Evolutionary conservation across 129 eudicot species (phyloP).

Genomic region (Ambrosia trifida): DNA sequence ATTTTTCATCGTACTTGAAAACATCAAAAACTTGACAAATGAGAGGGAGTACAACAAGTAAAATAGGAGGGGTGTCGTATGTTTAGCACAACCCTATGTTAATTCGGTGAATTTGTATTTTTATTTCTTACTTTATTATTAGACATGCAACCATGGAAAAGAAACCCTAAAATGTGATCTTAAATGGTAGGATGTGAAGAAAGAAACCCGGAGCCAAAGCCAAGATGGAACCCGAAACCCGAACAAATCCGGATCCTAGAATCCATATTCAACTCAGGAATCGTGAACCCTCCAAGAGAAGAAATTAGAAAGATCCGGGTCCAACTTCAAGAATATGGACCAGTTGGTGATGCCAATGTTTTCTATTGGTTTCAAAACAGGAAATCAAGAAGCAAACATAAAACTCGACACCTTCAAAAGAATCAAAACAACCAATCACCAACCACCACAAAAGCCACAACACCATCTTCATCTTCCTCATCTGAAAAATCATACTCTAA

Average conservation of each 20-base stretch:
- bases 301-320: slow-evolving; percentile 85
- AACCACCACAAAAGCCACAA: slow-evolving; percentile 20
- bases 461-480: slow-evolving; percentile 63
- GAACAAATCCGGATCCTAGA: slow-evolving; percentile 96
- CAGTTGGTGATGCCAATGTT: slow-evolving; percentile 98
- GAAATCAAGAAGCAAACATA: slow-evolving; percentile 91
- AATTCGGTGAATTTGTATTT: neutral
- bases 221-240: slow-evolving; percentile 98
- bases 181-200: slow-evolving; percentile 62
- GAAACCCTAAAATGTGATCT: neutral
- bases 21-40: too few species aligned
- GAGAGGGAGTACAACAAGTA: too few species aligned
- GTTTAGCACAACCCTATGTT: neutral
- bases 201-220: slow-evolving; percentile 95
- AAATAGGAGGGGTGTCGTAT: neutral
- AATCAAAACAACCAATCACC: slow-evolving; percentile 40
- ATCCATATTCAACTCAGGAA: slow-evolving; percentile 90
- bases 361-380: slow-evolving; percentile 99
- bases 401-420: slow-evolving; percentile 60
- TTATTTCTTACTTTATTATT: neutral
- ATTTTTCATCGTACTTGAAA: too few species aligned
- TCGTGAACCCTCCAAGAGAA: slow-evolving; percentile 96
- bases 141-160: slow-evolving; percentile 7
- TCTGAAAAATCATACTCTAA: slow-evolving; percentile 69
- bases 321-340: slow-evolving; percentile 84